phyloP scores from a whole-genome alignment of 176 grass and related monocot species.

The Pontederia crassipes region DNA sequence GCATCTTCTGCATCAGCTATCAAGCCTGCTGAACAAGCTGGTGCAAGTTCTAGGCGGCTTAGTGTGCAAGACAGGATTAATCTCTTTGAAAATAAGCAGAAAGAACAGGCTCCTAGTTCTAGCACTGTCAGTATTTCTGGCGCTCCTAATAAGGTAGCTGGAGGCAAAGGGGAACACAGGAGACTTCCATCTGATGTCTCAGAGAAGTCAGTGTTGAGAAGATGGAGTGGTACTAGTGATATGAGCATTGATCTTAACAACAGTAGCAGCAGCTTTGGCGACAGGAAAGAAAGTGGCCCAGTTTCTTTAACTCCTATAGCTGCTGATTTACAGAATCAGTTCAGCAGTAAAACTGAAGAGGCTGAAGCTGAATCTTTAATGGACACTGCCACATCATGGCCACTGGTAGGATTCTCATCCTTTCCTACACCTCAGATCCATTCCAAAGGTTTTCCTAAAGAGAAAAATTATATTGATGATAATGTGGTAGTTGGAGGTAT shows the following conservation, averaged over 20 bases:
- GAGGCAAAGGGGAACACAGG: constrained; percentile 57
- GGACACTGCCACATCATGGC: constrained; percentile 31
- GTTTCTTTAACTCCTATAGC: constrained; percentile 47
- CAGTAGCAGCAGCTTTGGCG: constrained; percentile 39
- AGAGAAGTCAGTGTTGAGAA: constrained; percentile 69
- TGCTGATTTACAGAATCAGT: constrained; percentile 30
- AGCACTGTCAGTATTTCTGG: constrained; percentile 29
- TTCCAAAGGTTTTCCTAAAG: constrained; percentile 20
- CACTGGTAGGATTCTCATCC: constrained; percentile 20
- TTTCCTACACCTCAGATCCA: constrained; percentile 6
- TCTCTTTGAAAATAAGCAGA: constrained; percentile 80
- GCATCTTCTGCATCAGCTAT: constrained; percentile 9
- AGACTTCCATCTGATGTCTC: constrained; percentile 78
- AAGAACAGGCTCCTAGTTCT: constrained; percentile 69
- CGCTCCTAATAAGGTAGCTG: constrained; percentile 39
- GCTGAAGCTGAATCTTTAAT: constrained; percentile 25
- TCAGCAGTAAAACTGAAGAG: constrained; percentile 29
- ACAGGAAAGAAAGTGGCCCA: constrained; percentile 54
- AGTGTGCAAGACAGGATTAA: constrained; percentile 95
- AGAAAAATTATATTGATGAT: constrained; percentile 20
- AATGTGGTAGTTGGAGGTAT: constrained; percentile 10
- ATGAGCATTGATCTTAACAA: constrained; percentile 91
- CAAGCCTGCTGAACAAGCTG: background rate
- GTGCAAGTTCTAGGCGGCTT: constrained; percentile 42
- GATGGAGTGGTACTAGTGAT: constrained; percentile 89